Percentiles rank a stretch among this genome's conserved stretches.
phyloP scores from a whole-genome alignment of 805 yeast species.

The Ogataea neopini region DNA sequence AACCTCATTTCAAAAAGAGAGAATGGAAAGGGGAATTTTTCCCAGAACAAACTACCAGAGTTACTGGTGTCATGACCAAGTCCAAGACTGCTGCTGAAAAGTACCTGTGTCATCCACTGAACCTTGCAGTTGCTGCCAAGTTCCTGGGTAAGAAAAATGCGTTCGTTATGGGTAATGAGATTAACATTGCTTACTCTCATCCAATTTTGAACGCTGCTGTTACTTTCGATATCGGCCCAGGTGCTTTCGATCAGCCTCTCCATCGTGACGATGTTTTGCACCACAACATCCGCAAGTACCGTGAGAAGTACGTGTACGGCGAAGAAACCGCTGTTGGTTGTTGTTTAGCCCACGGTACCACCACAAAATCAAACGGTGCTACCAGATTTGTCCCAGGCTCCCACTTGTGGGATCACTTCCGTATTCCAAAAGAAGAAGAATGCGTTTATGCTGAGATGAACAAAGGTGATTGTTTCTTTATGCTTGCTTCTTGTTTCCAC shows the following conservation, averaged over 20 bases:
- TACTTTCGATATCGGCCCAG: conserved; percentile 30
- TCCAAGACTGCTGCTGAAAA: conserved; percentile 5
- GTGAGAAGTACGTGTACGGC: conserved; percentile 11
- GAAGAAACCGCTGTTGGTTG: conserved; percentile 26
- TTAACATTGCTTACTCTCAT: conserved; percentile 17
- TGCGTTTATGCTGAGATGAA: conserved; percentile 27
- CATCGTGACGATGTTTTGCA: conserved; percentile 33
- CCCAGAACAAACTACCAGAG: conserved; percentile 11
- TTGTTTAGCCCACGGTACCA: conserved; percentile 26
- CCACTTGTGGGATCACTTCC: conserved; percentile 31
- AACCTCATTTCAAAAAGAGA: background rate
- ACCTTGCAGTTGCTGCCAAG: conserved; percentile 11
- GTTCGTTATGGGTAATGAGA: conserved; percentile 11
- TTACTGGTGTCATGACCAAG: conserved; percentile 9
- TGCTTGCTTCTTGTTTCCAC: conserved; percentile 28
- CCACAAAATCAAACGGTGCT: conserved; percentile 34
- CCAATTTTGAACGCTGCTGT: conserved; percentile 28
- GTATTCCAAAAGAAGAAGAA: conserved; percentile 21
- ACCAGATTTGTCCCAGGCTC: conserved; percentile 34
- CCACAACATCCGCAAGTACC: conserved; percentile 26
- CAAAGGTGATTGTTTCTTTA: conserved; percentile 28
- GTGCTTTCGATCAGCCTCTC: conserved; percentile 28
- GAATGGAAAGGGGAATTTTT: conserved; percentile 11
- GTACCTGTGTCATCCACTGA: conserved; percentile 1
- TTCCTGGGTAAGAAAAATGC: conserved; percentile 5